Base-by-base conservation (phyloP, 768 basidiomycete species). In the Guyanaporus albipodus region DNA sequence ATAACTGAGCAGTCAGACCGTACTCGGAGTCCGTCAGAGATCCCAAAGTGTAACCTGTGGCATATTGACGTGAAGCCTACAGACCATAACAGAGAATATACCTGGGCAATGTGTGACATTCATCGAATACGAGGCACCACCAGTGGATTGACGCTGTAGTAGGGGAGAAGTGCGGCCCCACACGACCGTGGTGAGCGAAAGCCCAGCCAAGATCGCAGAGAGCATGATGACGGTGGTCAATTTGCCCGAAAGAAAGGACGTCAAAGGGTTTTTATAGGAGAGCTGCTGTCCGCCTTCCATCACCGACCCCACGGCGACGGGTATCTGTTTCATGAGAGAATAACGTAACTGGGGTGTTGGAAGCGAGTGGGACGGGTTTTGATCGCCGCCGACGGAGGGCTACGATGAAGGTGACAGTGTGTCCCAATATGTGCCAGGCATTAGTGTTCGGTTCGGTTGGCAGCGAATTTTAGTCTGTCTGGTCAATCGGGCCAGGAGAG, bases 101-200 rank as follows among this genome's bases (percentile, higher is more conserved):
- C 67, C 67, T 54, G 67, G 67, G 37, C 67, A 68, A 28, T 44
- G 24, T 19, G 68, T 52, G 41, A 68, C 60, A 21, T 66, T 68
- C 58, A 38, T 49, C 5, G 67, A 66, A 23, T 61, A 38, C 0
- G 48, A 36, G 14, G 31, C 23, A 44, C 36, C 49, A 2, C 31
- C 35, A n/a, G 48, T 7, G 6, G 41, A 23, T 23, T 36, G 46
- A 38, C 43, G 55, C 8, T 49, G 51, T 10, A 42, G 10, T 17
- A 48, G 32, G 22, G 56, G 24, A 19, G 60, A 44, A 33, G 42
- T 5, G 37, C 7, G 35, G 6, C 34, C 46, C 50, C 39, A 53
- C 2, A 38, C 39, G 27, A 42, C 34, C 21, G 27, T 26, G 35
- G 40, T 29, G 36, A 47, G 38, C 10, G 35, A 47, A 36, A 49